A percentile compares a stretch with the other conserved stretches of the same genome.
These are phyloP conservation scores for Candida caryicola DNA, from an alignment of 805 yeast species.

Conservation along the genomic window DNA sequence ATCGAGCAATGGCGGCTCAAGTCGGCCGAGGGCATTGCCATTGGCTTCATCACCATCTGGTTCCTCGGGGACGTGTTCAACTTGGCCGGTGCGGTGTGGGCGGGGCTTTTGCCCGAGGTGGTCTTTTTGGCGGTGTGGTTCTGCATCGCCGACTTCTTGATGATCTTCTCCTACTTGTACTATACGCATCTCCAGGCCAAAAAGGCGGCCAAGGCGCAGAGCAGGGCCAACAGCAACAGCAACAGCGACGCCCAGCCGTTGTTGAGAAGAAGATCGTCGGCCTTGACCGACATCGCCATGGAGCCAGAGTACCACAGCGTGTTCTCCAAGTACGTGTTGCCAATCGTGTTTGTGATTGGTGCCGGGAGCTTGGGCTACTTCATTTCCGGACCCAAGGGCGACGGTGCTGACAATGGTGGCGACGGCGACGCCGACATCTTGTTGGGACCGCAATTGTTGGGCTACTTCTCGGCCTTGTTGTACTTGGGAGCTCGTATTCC, in stretches of 20 bases:
- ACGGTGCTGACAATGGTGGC: constrained; percentile 17
- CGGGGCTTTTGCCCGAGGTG: constrained; percentile 65
- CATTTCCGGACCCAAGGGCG: constrained; percentile 37
- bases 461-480: constrained; percentile 65
- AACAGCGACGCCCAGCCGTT: constrained; percentile 26
- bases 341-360: constrained; percentile 56
- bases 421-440: constrained; percentile 26
- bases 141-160: constrained; percentile 62
- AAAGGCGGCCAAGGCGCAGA: constrained; percentile 25
- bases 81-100: constrained; percentile 68
- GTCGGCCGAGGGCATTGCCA: constrained; percentile 73
- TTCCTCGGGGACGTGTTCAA: constrained; percentile 69
- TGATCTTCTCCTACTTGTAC: constrained; percentile 57
- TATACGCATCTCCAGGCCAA: constrained; percentile 48
- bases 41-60: constrained; percentile 68
- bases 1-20: constrained; percentile 78
- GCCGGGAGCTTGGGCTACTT: constrained; percentile 65
- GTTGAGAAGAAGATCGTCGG: constrained; percentile 49
- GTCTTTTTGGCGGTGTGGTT: constrained; percentile 73
- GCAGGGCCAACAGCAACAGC: constrained; percentile 8
- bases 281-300: constrained; percentile 48
- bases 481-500: constrained; percentile 73
- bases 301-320: constrained; percentile 47
- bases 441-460: constrained; percentile 63
- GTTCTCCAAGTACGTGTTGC: constrained; percentile 52